phyloP scores from a whole-genome alignment of 1,139 yeast genomes.

The Scheffersomyces parashehatae region DNA sequence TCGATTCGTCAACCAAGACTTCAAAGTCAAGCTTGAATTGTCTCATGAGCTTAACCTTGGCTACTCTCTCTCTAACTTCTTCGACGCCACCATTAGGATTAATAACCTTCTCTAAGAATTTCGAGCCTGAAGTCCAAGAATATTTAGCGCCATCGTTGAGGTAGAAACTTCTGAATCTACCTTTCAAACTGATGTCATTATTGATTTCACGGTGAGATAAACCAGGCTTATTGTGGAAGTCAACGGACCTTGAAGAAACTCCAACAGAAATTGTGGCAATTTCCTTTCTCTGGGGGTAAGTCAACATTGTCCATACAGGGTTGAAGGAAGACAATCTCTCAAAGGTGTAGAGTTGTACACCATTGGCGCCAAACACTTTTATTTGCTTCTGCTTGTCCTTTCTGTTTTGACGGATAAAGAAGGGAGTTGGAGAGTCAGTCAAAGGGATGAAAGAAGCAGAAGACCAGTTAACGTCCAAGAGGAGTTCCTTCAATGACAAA shows the following conservation, averaged over 20 bases:
- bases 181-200: constrained; percentile 35
- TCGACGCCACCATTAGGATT: constrained; percentile 59
- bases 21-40: constrained; percentile 63
- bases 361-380: constrained; percentile 48
- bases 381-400: constrained; percentile 44
- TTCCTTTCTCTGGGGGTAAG: constrained; percentile 46
- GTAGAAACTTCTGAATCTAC: constrained; percentile 43
- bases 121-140: constrained; percentile 55
- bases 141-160: constrained; percentile 54
- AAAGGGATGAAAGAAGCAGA: constrained; percentile 41
- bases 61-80: constrained; percentile 54
- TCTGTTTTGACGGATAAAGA: constrained; percentile 50
- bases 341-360: constrained; percentile 47
- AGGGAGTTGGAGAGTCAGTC: constrained; percentile 38
- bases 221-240: constrained; percentile 50
- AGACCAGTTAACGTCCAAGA: constrained; percentile 33
- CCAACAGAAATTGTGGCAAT: constrained; percentile 56
- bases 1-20: constrained; percentile 48
- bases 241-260: constrained; percentile 43
- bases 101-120: constrained; percentile 49
- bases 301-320: constrained; percentile 54
- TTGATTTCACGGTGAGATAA: constrained; percentile 45
- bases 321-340: constrained; percentile 51
- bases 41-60: constrained; percentile 56
- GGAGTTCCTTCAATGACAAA: constrained; percentile 32